Base-by-base conservation (phyloP, 768 basidiomycete genomes). In the Termitomyces eurrhizus region DNA sequence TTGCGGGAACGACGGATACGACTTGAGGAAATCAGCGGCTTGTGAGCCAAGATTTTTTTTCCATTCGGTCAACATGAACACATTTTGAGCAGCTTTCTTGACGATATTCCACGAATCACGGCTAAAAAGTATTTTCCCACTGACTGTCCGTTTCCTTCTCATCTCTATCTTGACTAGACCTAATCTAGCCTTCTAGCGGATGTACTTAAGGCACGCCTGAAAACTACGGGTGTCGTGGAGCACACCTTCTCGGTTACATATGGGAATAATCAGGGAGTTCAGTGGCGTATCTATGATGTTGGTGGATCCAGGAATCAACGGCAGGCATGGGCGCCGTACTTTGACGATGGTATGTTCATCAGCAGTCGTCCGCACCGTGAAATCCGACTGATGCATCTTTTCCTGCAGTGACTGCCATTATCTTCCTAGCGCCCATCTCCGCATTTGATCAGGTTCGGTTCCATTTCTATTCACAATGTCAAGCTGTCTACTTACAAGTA, bases 281-380 rank as follows among this genome's bases (percentile, higher is more conserved):
- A 87, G 65, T 93, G 92, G 92, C 86, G 85, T 62, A 87, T 93
- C 54, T 93, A 92, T 70, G 92, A 93, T 68, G 92, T 93, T 16
- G 92, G 92, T 58, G 92, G 91, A 24, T 82, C 90, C 35, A 82
- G 87, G 60, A 88, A 86, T 69, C 90, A 92, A 72, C 84, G 92
- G 57, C 87, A 89, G 62, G 90, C 90, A 1, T 94, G 92, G 92
- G 89, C 89, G 13, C 91, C 92, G 5, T 94, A 92, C 73, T 93
- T 94, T 64, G 88, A 92, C 66, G 87, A 92, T 70, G 89, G 90
- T 91, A 65, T 67, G 81, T 52, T 53, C 52, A 52, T 58, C 29
- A 51, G n/a, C 26, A 18, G n/a, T 29, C 49, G 52, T 35, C 24
- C 13, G 42, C n/a, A 9, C 42, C 21, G 18, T 44, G 3, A 44